Conservation (phyloP, 768 basidiomycete genomes). For the Lentinula sp. region DNA sequence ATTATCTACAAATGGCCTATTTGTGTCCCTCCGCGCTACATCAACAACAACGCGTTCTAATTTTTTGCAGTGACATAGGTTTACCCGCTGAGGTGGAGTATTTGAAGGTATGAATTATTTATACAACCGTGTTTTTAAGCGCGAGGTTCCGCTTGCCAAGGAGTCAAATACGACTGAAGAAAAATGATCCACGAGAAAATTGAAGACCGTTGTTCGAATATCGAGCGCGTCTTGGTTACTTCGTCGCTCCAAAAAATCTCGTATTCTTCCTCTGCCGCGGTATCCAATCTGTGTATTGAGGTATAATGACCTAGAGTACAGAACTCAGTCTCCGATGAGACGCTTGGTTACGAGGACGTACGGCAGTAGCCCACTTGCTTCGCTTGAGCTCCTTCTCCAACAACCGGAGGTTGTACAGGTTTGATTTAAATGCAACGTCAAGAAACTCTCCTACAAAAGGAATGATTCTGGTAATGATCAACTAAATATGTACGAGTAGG, state of each 20-base stretch:
- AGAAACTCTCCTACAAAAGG: constrained; percentile 6
- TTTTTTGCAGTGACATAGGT: too few relatives aligned
- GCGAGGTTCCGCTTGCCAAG: too few relatives aligned
- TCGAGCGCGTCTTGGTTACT: background rate
- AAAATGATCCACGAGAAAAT: too few relatives aligned
- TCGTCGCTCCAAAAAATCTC: background rate
- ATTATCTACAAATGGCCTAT: too few relatives aligned
- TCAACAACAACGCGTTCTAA: too few relatives aligned
- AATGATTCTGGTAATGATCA: background rate
- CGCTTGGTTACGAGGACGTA: background rate
- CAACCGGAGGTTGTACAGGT: constrained; percentile 8
- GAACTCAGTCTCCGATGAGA: background rate
- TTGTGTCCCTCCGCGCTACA: too few relatives aligned
- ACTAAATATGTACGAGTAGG: background rate
- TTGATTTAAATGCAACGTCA: constrained; percentile 10
- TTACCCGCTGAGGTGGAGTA: too few relatives aligned
- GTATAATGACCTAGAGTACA: constrained; percentile 6
- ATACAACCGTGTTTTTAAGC: too few relatives aligned
- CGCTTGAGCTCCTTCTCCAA: constrained; percentile 8
- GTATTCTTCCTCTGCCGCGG: background rate
- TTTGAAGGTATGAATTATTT: too few relatives aligned
- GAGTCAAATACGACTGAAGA: too few relatives aligned
- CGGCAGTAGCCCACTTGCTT: constrained; percentile 6
- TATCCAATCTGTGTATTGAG: constrained; percentile 7
- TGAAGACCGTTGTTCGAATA: background rate